Evolutionary conservation across 1,284 basidiomycete genomes (phyloP).

Genomic region (Malassezia sp.): DNA sequence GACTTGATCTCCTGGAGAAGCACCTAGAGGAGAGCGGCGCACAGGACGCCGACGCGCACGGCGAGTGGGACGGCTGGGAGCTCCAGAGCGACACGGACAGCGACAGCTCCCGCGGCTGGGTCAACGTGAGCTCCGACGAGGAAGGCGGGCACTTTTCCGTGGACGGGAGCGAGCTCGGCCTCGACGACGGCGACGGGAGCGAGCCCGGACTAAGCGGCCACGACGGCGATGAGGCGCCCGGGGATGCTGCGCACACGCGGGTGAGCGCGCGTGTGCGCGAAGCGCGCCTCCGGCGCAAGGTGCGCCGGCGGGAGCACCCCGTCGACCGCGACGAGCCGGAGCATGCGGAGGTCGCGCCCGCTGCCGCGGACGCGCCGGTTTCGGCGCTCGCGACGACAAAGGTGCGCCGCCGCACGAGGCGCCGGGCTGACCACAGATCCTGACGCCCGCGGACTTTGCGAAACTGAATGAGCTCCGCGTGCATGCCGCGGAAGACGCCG

Average conservation of each 20-base stretch:
- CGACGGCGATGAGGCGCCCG: constrained; percentile 10
- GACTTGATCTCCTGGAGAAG: constrained; percentile 49
- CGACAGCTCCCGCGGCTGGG: constrained; percentile 57
- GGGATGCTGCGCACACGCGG: constrained; percentile 4
- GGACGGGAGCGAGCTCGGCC: constrained; percentile 70
- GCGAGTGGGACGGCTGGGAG: constrained; percentile 84
- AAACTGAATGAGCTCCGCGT: constrained; percentile 79
- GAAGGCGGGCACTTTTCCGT: constrained; percentile 51
- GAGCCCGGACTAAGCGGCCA: constrained; percentile 60
- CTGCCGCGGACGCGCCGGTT: constrained; percentile 27
- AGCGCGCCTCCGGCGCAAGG: constrained; percentile 17
- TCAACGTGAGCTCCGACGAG: constrained; percentile 67
- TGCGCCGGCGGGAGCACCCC: constrained; percentile 27
- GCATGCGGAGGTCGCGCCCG: constrained; percentile 34
- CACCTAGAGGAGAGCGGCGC: constrained; percentile 49
- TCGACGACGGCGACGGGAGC: constrained; percentile 47
- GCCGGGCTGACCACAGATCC: constrained; percentile 59
- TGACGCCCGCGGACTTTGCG: constrained; percentile 94
- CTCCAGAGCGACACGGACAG: constrained; percentile 61
- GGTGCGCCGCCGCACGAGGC: constrained; percentile 48
- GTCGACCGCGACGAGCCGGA: constrained; percentile 35
- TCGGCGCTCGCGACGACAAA: constrained; percentile 60
- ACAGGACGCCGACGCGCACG: constrained; percentile 52
- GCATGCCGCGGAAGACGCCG: constrained; percentile 60
- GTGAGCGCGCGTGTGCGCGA: constrained; percentile 23